Percentiles rank a stretch among this genome's conserved stretches.
Evolutionary conservation across 805 yeast species (phyloP).

Genomic region (Yamadazyma sp.): DNA sequence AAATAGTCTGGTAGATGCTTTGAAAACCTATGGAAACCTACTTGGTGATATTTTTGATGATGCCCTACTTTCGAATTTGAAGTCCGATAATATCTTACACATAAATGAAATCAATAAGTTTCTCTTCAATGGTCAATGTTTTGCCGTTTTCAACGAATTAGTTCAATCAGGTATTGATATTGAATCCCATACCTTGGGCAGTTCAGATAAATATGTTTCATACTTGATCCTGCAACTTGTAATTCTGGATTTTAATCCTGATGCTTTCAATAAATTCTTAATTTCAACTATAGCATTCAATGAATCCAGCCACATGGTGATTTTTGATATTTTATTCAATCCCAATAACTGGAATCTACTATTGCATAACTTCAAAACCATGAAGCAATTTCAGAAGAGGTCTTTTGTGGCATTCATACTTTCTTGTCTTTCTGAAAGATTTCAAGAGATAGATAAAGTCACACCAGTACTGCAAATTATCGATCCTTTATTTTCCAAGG

Average conservation of each 20-base stretch:
- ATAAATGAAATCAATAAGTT: conserved; percentile 34
- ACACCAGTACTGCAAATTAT: conserved; percentile 10
- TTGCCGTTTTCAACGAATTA: conserved; percentile 24
- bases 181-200: not conserved
- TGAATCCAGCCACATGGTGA: conserved; percentile 10
- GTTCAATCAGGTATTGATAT: not conserved
- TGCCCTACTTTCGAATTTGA: conserved; percentile 3
- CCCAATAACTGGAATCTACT: conserved; percentile 18
- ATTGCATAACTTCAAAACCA: conserved; percentile 10
- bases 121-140: conserved; percentile 32
- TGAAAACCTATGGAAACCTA: conserved; percentile 1
- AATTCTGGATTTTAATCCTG: not conserved
- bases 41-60: conserved; percentile 7
- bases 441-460: conserved; percentile 4
- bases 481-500: conserved; percentile 11
- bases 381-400: conserved; percentile 28
- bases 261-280: conserved; percentile 13
- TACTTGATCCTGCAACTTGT: conserved; percentile 7
- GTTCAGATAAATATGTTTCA: conserved; percentile 2
- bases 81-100: conserved; percentile 9
- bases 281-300: conserved; percentile 22
- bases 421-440: conserved; percentile 9
- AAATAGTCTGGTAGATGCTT: not conserved
- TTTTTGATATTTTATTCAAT: conserved; percentile 23
- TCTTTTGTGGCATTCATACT: conserved; percentile 16